These are phyloP conservation scores for Cardamine chenopodiifolia DNA, from an alignment of 345 rosid species.

Conservation along the genomic window DNA sequence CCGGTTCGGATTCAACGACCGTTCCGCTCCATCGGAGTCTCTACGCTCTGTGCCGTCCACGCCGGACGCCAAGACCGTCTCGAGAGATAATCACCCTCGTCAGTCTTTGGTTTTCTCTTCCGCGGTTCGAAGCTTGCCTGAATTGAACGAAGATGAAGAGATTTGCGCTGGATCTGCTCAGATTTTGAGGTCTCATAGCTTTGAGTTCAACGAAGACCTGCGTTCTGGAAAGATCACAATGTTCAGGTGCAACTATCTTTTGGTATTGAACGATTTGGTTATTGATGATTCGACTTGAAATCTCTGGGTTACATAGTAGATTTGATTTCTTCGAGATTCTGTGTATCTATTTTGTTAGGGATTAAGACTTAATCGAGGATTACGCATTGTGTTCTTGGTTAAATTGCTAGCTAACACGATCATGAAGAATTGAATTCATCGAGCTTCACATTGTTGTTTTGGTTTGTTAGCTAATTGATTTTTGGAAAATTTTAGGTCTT, in stretches of 20 bases:
- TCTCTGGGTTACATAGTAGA: neutral
- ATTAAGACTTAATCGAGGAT: neutral
- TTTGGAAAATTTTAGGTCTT: too few species aligned
- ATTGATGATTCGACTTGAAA: neutral
- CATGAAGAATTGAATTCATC: neutral
- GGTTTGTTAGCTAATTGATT: too few species aligned
- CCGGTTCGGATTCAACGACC: slow-evolving; percentile 83
- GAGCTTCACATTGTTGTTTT: neutral
- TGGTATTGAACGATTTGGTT: neutral
- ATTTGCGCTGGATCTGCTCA: slow-evolving; percentile 34
- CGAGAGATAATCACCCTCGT: slow-evolving; percentile 45
- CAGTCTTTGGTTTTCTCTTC: slow-evolving; percentile 41
- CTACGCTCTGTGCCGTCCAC: slow-evolving; percentile 46
- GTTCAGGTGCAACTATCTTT: slow-evolving; percentile 77
- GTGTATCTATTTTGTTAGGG: neutral
- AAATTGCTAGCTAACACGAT: neutral
- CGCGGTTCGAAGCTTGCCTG: slow-evolving; percentile 50
- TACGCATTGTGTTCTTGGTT: slow-evolving; percentile 7
- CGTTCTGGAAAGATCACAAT: slow-evolving; percentile 94
- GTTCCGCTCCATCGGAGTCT: slow-evolving; percentile 54
- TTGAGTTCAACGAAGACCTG: slow-evolving; percentile 85
- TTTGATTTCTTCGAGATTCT: slow-evolving; percentile 5
- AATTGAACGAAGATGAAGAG: slow-evolving; percentile 44
- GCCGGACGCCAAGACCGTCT: slow-evolving; percentile 54
- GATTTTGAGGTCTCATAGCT: slow-evolving; percentile 53